phyloP scores from a whole-genome alignment of 2,329 filamentous ascomycete genomes.

The Alternaria gansuensis region DNA sequence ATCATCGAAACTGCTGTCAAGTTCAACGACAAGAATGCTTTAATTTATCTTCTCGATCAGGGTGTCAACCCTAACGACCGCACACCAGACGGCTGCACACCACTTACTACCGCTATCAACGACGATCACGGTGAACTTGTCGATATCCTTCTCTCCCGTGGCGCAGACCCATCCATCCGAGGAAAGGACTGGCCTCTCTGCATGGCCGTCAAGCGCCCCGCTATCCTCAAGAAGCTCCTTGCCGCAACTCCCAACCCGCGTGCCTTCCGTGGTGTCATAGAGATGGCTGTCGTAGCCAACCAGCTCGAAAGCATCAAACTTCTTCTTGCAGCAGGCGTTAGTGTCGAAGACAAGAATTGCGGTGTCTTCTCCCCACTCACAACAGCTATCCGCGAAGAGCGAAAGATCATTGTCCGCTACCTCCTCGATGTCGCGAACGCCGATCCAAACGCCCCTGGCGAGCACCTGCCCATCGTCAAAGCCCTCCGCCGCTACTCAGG shows the following conservation, averaged over 20 bases:
- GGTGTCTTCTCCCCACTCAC: slow-evolving; percentile 76
- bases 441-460: slow-evolving; percentile 72
- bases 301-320: slow-evolving; percentile 73
- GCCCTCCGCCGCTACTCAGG: slow-evolving; percentile 69
- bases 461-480: slow-evolving; percentile 76
- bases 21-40: slow-evolving; percentile 68
- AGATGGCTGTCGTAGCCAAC: slow-evolving; percentile 72
- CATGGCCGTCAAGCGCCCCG: slow-evolving; percentile 71
- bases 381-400: slow-evolving; percentile 70
- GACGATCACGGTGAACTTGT: slow-evolving; percentile 68
- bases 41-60: slow-evolving; percentile 68
- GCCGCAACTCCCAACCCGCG: slow-evolving; percentile 65
- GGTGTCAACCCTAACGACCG: slow-evolving; percentile 69
- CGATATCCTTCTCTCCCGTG: slow-evolving; percentile 65
- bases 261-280: slow-evolving; percentile 72
- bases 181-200: slow-evolving; percentile 76
- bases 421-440: slow-evolving; percentile 69
- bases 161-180: slow-evolving; percentile 69
- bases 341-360: slow-evolving; percentile 75
- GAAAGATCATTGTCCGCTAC: slow-evolving; percentile 68
- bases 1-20: slow-evolving; percentile 72
- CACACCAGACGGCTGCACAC: slow-evolving; percentile 66
- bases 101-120: slow-evolving; percentile 71
- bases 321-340: slow-evolving; percentile 70
- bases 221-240: slow-evolving; percentile 67